Conservation (phyloP, 179 eudicot species). For the Spinacia oleracea region DNA sequence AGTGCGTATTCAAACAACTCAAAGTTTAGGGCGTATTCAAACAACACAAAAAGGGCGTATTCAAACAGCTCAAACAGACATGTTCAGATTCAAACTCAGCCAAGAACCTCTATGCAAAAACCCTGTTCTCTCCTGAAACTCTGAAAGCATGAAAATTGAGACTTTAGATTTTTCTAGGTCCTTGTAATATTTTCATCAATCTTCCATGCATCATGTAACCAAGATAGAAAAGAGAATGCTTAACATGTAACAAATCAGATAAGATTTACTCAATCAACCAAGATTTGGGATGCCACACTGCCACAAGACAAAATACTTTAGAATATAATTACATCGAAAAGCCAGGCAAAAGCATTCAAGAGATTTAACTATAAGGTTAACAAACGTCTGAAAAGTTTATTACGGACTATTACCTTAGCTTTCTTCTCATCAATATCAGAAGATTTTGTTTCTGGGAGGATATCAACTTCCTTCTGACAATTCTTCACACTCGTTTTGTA, state of each 20-base stretch:
- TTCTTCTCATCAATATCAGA: neutral
- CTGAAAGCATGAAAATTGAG: neutral
- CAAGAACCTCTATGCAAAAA: neutral
- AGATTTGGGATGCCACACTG: neutral
- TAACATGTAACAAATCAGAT: neutral
- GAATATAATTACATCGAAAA: neutral
- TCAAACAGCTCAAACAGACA: neutral
- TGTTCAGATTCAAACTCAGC: neutral
- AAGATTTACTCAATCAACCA: neutral
- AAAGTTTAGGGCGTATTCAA: neutral
- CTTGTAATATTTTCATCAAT: neutral
- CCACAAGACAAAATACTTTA: too few species aligned
- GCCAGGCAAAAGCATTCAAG: neutral
- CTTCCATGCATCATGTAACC: neutral
- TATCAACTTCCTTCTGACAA: neutral
- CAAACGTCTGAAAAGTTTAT: too few species aligned
- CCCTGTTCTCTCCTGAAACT: neutral
- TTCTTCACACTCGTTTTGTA: neutral
- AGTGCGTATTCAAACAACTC: neutral
- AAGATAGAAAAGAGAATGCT: neutral
- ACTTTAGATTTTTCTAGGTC: neutral
- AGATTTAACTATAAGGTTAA: too few species aligned
- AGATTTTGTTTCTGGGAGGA: neutral
- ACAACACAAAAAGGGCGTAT: neutral
- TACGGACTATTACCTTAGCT: too few species aligned